A percentile compares a stretch with the other conserved stretches of the same genome.
Conservation (phyloP, 2,329 filamentous ascomycete genomes). For the Cercospora sp. region DNA sequence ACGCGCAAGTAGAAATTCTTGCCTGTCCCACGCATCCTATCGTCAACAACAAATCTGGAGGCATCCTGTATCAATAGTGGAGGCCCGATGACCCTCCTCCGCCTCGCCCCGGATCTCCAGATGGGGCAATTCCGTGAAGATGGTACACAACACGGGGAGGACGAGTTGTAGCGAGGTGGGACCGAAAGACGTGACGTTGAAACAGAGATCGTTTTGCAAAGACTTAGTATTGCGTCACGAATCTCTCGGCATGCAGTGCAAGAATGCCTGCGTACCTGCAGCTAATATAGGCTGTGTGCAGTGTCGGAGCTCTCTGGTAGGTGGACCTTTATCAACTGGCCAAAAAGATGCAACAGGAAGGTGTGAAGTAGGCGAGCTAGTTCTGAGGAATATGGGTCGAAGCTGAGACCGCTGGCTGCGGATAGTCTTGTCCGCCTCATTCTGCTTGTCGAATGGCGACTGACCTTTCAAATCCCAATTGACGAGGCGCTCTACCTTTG, state of each 20-base stretch:
- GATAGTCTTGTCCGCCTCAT: not conserved
- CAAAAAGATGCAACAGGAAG: not conserved
- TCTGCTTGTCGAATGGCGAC: not conserved
- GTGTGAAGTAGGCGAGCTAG: not conserved
- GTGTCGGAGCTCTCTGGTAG: not conserved
- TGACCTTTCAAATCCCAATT: not conserved
- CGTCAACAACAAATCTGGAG: not conserved
- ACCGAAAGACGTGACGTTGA: constrained; percentile 12
- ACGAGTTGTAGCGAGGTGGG: constrained; percentile 2
- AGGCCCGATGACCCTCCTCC: constrained; percentile 2
- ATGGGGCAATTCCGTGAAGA: constrained; percentile 9
- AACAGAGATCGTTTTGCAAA: constrained; percentile 11
- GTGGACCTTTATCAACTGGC: not conserved
- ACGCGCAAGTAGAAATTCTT: not conserved
- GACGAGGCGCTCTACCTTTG: not conserved
- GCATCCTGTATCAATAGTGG: not conserved
- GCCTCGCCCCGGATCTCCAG: constrained; percentile 8
- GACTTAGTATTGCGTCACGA: not conserved
- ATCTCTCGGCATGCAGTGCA: not conserved
- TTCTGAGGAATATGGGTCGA: not conserved
- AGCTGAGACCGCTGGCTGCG: not conserved
- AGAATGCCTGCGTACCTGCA: not conserved
- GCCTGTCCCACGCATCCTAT: not conserved
- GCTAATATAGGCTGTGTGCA: not conserved
- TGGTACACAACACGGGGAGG: not conserved